A percentile compares a stretch with the other conserved stretches of the same genome.
These are phyloP conservation scores for Gonium pectorale DNA, from an alignment of 139 green algal species.

Conservation along the genomic window DNA sequence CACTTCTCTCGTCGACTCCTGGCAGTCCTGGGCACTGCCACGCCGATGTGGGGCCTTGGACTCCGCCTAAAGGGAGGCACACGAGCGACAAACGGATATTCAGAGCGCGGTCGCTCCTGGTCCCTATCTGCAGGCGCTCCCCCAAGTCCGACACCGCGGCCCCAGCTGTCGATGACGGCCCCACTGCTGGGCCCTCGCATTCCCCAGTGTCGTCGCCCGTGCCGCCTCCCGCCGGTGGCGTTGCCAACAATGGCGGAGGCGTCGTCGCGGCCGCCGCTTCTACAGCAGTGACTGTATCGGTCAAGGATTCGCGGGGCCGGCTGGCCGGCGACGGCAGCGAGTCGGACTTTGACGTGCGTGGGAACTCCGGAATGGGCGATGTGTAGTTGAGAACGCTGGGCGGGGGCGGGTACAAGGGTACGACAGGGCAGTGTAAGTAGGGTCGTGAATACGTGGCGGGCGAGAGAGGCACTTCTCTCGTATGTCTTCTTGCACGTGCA, in stretches of 20 bases:
- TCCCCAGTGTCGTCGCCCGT: slow-evolving; percentile 10
- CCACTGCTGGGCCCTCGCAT: neutral
- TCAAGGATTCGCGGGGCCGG: neutral
- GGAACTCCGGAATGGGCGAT: too few relatives aligned
- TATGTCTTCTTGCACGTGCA: too few relatives aligned
- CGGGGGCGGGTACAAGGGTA: too few relatives aligned
- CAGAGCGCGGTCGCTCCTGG: neutral
- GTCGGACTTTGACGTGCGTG: slow-evolving; percentile 7
- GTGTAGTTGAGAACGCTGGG: too few relatives aligned
- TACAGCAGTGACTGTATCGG: neutral
- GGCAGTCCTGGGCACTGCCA: too few relatives aligned
- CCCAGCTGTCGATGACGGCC: neutral
- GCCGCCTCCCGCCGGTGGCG: neutral
- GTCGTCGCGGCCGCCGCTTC: neutral
- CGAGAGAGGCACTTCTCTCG: too few relatives aligned
- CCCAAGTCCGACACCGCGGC: neutral
- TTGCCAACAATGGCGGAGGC: neutral
- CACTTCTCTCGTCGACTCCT: too few relatives aligned
- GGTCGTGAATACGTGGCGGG: too few relatives aligned
- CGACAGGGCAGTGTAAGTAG: too few relatives aligned
- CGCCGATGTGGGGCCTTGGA: too few relatives aligned
- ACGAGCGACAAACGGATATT: too few relatives aligned
- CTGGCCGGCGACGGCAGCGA: neutral
- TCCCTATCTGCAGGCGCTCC: neutral
- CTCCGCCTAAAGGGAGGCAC: too few relatives aligned